A percentile compares a stretch with the other conserved stretches of the same genome.
Evolutionary conservation across 1,284 basidiomycete species (phyloP).

Genomic region (Pseudozyma sp.): DNA sequence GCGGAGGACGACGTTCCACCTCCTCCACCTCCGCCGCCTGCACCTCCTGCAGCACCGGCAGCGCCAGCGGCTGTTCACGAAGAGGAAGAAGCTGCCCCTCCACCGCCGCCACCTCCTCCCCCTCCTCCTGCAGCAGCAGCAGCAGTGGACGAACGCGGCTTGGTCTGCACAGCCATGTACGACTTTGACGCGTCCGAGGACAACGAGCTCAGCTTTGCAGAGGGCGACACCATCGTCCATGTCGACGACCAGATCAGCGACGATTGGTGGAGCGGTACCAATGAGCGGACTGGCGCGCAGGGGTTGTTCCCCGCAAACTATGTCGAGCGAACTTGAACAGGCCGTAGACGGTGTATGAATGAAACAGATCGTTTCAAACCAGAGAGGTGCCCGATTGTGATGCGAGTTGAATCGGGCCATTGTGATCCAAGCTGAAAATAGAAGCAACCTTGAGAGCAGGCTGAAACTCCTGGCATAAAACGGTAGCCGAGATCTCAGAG

Average conservation of each 20-base stretch:
- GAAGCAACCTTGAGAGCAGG: too few species aligned
- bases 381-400: too few species aligned
- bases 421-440: too few species aligned
- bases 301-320: slow-evolving; percentile 71
- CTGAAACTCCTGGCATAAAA: too few species aligned
- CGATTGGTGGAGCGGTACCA: slow-evolving; percentile 68
- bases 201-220: slow-evolving; percentile 63
- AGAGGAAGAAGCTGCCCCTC: slow-evolving; percentile 17
- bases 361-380: too few species aligned
- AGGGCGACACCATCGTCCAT: slow-evolving; percentile 64
- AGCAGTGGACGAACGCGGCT: slow-evolving; percentile 5
- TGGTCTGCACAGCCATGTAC: slow-evolving; percentile 64
- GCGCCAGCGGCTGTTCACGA: slow-evolving; percentile 11
- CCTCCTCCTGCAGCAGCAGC: slow-evolving; percentile 13
- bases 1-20: slow-evolving; percentile 70
- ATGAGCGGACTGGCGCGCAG: slow-evolving; percentile 70
- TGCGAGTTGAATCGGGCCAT: too few species aligned
- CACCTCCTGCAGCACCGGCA: slow-evolving; percentile 36
- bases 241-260: slow-evolving; percentile 66
- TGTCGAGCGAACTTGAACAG: slow-evolving; percentile 36
- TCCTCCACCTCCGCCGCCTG: slow-evolving; percentile 62
- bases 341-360: neutral
- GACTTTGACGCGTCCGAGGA: slow-evolving; percentile 68
- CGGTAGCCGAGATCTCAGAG: too few species aligned
- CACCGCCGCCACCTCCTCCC: slow-evolving; percentile 34